Evolutionary conservation across 2,329 filamentous ascomycete genomes (phyloP).

Genomic region (Aureobasidium lini): DNA sequence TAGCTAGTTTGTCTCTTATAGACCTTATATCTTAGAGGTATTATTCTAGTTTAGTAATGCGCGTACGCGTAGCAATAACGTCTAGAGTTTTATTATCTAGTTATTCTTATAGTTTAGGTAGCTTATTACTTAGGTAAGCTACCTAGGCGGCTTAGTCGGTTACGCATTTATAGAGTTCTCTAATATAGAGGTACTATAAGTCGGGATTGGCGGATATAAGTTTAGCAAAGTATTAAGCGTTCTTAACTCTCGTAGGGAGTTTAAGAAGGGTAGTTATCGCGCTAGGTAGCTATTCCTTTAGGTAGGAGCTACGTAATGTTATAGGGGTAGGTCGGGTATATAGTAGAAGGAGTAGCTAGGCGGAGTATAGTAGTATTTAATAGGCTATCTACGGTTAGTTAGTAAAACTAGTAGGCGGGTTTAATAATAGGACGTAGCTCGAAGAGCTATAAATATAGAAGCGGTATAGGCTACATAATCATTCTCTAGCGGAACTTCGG

Average conservation of each 20-base stretch:
- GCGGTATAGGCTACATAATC: too few relatives aligned
- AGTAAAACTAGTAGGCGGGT: too few relatives aligned
- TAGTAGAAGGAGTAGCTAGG: background rate
- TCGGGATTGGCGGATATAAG: too few relatives aligned
- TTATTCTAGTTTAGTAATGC: background rate
- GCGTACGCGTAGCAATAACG: background rate
- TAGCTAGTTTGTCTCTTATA: background rate
- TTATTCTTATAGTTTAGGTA: background rate
- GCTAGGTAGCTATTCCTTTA: background rate
- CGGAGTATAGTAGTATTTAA: background rate
- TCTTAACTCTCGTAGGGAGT: background rate
- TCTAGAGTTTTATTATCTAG: background rate
- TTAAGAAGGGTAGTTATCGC: background rate
- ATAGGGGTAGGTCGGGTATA: background rate
- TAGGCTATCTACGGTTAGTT: too few relatives aligned
- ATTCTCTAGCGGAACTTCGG: too few relatives aligned
- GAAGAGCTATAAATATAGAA: too few relatives aligned
- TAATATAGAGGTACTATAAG: too few relatives aligned
- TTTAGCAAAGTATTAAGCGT: background rate
- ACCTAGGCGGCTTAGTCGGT: background rate
- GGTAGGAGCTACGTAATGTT: background rate
- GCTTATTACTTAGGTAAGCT: background rate
- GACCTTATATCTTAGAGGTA: background rate
- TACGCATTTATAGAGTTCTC: too few relatives aligned
- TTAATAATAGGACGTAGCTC: too few relatives aligned